phyloP scores from a whole-genome alignment of 257 asterid genomes.

The Lycium barbarum region DNA sequence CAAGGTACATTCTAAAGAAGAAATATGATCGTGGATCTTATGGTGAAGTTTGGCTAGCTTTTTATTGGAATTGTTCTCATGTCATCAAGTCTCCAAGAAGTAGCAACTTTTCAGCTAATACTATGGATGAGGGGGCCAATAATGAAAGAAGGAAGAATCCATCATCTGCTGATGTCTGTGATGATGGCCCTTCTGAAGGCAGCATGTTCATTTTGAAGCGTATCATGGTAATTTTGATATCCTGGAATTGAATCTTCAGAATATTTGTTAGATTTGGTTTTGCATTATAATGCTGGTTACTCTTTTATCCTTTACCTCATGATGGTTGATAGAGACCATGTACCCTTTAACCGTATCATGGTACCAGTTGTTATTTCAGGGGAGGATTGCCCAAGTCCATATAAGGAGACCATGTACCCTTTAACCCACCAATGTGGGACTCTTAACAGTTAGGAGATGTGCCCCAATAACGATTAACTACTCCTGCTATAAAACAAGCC shows the following conservation, averaged over 20 bases:
- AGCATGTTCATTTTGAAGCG: slow-evolving; percentile 90
- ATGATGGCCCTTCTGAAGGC: slow-evolving; percentile 50
- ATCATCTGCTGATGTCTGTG: slow-evolving; percentile 50
- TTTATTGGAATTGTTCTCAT: slow-evolving; percentile 89
- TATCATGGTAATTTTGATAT: slow-evolving; percentile 73
- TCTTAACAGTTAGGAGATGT: no score
- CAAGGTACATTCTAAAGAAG: slow-evolving; percentile 90
- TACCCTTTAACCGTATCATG: no score
- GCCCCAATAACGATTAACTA: no score
- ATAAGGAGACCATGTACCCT: no score
- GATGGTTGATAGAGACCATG: background rate
- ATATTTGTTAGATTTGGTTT: slow-evolving; percentile 20
- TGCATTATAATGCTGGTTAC: slow-evolving; percentile 12
- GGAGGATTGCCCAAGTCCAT: no score
- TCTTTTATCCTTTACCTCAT: slow-evolving; percentile 8
- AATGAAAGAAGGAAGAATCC: slow-evolving; percentile 46
- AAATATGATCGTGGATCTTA: slow-evolving; percentile 95
- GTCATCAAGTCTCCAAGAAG: slow-evolving; percentile 49
- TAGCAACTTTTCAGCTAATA: slow-evolving; percentile 38
- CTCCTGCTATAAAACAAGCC: no score
- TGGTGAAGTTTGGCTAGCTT: slow-evolving; percentile 99
- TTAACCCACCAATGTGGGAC: no score
- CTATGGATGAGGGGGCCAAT: slow-evolving; percentile 43
- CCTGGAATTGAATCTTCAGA: slow-evolving; percentile 23
- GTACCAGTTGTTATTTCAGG: no score